A percentile compares a stretch with the other conserved stretches of the same genome.
phyloP scores from a whole-genome alignment of 768 basidiomycete species.

The Phallus indusiatus region DNA sequence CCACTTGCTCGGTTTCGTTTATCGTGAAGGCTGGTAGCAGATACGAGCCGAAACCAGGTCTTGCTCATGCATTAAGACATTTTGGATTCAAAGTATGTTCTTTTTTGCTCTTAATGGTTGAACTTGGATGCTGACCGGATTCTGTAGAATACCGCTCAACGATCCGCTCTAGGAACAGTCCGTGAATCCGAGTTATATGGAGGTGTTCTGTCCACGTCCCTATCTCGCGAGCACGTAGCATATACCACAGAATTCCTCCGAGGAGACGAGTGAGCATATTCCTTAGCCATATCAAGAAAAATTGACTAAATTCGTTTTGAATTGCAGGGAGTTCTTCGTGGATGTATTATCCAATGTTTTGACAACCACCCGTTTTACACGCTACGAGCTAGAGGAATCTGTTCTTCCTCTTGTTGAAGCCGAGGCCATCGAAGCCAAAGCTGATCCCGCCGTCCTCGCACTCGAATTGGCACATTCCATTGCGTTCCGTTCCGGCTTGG shows the following conservation, averaged over 20 bases:
- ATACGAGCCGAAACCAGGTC: slow-evolving; percentile 80
- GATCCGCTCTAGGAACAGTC: slow-evolving; percentile 83
- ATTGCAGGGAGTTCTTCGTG: slow-evolving; percentile 73
- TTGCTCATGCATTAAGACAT: slow-evolving; percentile 93
- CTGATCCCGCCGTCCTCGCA: slow-evolving; percentile 58
- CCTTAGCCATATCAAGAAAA: not conserved
- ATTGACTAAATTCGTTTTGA: not conserved
- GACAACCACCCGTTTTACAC: slow-evolving; percentile 71
- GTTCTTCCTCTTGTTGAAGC: slow-evolving; percentile 56
- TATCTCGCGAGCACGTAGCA: slow-evolving; percentile 85
- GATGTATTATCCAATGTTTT: slow-evolving; percentile 80
- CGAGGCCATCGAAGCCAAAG: slow-evolving; percentile 53
- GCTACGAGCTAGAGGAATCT: slow-evolving; percentile 56
- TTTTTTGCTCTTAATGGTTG: not conserved
- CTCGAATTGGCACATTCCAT: slow-evolving; percentile 81
- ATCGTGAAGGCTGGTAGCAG: slow-evolving; percentile 89
- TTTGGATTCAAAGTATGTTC: slow-evolving; percentile 92
- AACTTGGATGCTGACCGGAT: no score
- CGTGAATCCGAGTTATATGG: slow-evolving; percentile 92
- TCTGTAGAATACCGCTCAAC: slow-evolving; percentile 71
- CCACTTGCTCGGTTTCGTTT: slow-evolving; percentile 80
- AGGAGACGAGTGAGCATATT: slow-evolving; percentile 81
- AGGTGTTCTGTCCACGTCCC: slow-evolving; percentile 75
- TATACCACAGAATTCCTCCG: slow-evolving; percentile 91
- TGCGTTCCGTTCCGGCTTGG: slow-evolving; percentile 93